Evolutionary conservation across 2,329 filamentous ascomycete species (phyloP).

Genomic region (Venturia asperata): DNA sequence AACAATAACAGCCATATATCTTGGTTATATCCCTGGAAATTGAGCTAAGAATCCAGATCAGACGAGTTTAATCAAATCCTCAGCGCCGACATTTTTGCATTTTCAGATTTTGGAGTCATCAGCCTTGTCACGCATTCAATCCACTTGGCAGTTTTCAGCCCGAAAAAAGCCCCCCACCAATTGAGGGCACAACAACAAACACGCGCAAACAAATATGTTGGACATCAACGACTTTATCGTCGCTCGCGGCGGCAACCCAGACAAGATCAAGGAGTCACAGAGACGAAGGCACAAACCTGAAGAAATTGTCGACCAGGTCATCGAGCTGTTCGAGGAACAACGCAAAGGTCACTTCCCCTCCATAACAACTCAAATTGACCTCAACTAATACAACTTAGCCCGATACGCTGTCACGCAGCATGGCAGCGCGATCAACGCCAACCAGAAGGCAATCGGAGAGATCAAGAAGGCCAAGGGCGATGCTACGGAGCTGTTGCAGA

Average conservation of each 20-base stretch:
- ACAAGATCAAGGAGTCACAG: conserved; percentile 88
- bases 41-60: background rate
- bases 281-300: conserved; percentile 71
- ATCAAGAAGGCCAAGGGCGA: conserved; percentile 96
- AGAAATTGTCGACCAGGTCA: conserved; percentile 84
- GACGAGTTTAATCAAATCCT: background rate
- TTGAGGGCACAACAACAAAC: conserved; percentile 11
- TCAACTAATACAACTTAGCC: conserved; percentile 36
- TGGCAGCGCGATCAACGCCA: conserved; percentile 75
- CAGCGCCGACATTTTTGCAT: background rate
- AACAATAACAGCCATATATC: no score
- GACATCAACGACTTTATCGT: conserved; percentile 48
- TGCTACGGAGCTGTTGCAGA: conserved; percentile 67
- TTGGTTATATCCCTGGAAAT: background rate
- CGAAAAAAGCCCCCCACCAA: background rate
- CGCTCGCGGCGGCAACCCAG: conserved; percentile 85
- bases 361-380: background rate
- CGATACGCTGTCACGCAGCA: conserved; percentile 74
- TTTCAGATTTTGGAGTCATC: background rate
- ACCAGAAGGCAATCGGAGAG: conserved; percentile 81
- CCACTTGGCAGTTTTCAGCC: background rate
- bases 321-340: conserved; percentile 78
- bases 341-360: conserved; percentile 41
- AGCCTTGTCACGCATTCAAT: conserved; percentile 5
- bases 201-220: conserved; percentile 28